Conservation (phyloP, 352 stramenopile species). For the Pythium apleroticum region DNA sequence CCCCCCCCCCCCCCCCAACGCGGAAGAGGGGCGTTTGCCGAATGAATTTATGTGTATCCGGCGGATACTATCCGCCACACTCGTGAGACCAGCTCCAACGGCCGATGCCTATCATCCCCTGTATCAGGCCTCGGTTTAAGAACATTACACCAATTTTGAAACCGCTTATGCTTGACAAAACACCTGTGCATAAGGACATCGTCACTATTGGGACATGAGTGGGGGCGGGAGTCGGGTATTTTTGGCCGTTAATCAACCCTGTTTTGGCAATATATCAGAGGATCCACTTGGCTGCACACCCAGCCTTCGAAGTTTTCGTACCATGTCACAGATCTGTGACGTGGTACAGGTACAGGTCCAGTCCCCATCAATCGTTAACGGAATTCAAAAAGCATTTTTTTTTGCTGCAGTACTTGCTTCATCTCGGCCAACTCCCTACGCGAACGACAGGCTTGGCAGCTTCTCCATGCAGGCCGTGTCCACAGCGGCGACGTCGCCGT, state of each 20-base stretch:
- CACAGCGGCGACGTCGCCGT: conserved; percentile 22
- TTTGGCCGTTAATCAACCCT: background rate
- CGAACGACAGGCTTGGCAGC: background rate
- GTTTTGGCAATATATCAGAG: background rate
- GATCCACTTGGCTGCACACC: background rate
- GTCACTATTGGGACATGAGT: background rate
- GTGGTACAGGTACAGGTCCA: background rate
- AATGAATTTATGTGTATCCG: background rate
- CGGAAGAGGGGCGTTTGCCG: background rate
- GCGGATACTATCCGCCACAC: no score
- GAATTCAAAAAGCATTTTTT: no score
- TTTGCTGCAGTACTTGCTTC: no score
- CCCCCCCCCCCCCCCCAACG: no score
- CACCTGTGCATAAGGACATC: background rate
- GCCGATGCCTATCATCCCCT: background rate
- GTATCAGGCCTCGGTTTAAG: conserved; percentile 5
- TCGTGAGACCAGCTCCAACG: background rate
- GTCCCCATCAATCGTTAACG: background rate
- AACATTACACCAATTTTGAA: background rate
- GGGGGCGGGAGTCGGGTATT: background rate
- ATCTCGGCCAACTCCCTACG: no score
- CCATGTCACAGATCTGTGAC: conserved; percentile 3
- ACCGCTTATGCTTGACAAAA: background rate
- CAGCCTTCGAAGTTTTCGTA: background rate
- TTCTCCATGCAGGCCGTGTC: conserved; percentile 16